A percentile compares a stretch with the other conserved stretches of the same genome.
phyloP scores from a whole-genome alignment of 495 filamentous ascomycete genomes.

The Hypoxylon crocopeplum region DNA sequence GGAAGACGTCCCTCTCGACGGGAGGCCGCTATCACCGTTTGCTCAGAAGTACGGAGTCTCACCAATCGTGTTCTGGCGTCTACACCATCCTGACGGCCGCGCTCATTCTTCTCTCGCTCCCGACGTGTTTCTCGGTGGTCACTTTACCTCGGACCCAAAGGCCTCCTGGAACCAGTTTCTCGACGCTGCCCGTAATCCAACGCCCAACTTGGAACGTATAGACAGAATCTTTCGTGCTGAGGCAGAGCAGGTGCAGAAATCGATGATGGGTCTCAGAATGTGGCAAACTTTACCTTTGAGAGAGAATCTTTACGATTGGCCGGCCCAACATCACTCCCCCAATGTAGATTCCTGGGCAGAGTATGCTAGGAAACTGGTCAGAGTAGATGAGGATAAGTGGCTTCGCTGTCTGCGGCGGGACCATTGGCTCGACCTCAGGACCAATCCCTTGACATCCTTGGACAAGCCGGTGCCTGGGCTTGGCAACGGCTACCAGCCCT shows the following conservation, averaged over 20 bases:
- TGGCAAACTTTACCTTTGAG: not conserved
- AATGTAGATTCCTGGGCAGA: constrained; percentile 2
- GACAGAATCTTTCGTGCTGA: constrained; percentile 7
- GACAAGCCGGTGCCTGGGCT: constrained; percentile 4
- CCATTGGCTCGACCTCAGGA: constrained; percentile 9
- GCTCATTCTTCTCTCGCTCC: too few species aligned
- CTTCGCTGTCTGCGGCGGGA: not conserved
- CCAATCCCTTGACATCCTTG: not conserved
- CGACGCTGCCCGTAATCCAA: too few species aligned
- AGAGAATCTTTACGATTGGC: not conserved
- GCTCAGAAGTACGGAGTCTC: not conserved
- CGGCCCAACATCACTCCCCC: too few species aligned
- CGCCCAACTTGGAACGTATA: too few species aligned
- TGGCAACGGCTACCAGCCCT: not conserved
- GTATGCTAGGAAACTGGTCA: not conserved
- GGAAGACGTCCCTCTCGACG: not conserved
- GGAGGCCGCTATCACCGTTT: constrained; percentile 2
- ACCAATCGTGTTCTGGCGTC: not conserved
- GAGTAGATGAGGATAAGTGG: not conserved
- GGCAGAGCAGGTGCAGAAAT: not conserved
- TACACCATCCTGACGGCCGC: not conserved
- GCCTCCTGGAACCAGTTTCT: too few species aligned
- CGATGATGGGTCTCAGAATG: not conserved
- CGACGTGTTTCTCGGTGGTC: too few species aligned
- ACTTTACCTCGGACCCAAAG: too few species aligned